Base-by-base conservation (phyloP, 306 rosid genomes). In the Bauhinia variegata region DNA sequence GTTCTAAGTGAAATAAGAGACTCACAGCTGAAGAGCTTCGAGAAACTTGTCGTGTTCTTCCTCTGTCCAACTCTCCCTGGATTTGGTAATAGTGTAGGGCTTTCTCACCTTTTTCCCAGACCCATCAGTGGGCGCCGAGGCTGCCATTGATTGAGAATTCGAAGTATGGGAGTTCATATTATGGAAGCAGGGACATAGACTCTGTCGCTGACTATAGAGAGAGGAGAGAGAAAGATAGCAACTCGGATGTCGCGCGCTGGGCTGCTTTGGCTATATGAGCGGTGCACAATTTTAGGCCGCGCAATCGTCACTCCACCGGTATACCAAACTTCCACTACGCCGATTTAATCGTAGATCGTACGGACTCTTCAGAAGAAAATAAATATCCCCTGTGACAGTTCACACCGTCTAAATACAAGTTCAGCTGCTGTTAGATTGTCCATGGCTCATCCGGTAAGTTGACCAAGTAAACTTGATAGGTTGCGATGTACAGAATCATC, bases 11-110 rank as follows among this genome's bases (percentile, higher is more conserved):
- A 51, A 32, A 51, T 11, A 54, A 51, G 19, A 55, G 11, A 15
- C 89, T 74, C 11, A 91, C 97, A 89, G 77, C 61, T 91, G 96
- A 67, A 91, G 97, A 75, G 97, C 96, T 85, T 91, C 97, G 1
- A 91, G 96, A 75, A 91, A 91, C 84, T 89, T 91, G 80, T 91
- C 96, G 57, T 91, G 96, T 62, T 91, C 97, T 80, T 91, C 95
- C 7, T 91, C 96, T 9, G 96, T 85, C 97, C 96, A 91, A 82
- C 97, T 91, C 66, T 91, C 95, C 60, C 97, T 89, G 31, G 97
- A 91, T 88, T 91, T 91, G 66, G 97, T 91, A 58, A 91, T 91
- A 43, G 97, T 91, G 72, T 91, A 91, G 6, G 97, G 96, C 85
- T 91, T 91, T 54, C 97, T 79, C 5, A 87, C 75, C 90, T 91